Evolutionary conservation across 495 filamentous ascomycete genomes (phyloP).

Genomic region (Tuber brumale): DNA sequence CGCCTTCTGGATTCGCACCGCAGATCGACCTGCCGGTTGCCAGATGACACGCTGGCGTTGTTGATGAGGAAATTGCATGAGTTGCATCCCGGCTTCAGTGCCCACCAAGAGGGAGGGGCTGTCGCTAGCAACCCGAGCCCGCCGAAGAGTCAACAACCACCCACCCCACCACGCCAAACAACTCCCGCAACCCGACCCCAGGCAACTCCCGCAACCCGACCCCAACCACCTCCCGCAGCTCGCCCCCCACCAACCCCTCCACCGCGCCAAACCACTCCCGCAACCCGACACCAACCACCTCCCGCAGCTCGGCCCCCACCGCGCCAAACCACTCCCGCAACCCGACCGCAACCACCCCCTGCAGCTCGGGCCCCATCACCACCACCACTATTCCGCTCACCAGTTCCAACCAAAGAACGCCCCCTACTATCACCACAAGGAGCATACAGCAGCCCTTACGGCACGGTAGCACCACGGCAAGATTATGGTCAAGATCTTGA

Average conservation of each 20-base stretch:
- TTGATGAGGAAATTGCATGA: not conserved
- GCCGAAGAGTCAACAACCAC: not conserved
- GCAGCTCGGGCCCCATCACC: too few relatives aligned
- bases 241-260: not conserved
- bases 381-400: not conserved
- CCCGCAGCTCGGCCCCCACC: not conserved
- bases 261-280: not conserved
- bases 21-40: not conserved
- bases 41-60: not conserved
- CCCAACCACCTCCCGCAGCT: not conserved
- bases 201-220: not conserved
- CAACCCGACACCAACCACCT: not conserved
- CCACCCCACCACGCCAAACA: not conserved
- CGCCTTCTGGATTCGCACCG: not conserved
- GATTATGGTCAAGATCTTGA: not conserved
- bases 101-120: not conserved
- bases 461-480: not conserved
- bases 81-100: not conserved
- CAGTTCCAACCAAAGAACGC: not conserved
- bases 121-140: not conserved
- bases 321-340: not conserved
- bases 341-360: not conserved
- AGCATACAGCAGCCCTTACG: not conserved
- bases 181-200: not conserved
- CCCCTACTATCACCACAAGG: not conserved